Base-by-base conservation (phyloP, 75 land plant species). In the Pinus tabuliformis region DNA sequence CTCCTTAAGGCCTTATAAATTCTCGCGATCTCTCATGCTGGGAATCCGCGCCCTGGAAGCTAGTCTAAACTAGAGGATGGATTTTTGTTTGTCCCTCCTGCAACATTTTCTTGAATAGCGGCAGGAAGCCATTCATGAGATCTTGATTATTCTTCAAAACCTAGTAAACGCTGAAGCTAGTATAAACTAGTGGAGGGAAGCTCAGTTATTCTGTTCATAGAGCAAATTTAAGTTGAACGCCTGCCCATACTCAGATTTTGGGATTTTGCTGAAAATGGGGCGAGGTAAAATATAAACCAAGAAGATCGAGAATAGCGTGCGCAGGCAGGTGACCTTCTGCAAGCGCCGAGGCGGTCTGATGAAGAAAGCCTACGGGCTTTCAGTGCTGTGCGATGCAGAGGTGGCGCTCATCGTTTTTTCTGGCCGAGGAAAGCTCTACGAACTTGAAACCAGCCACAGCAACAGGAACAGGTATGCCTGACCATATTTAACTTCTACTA, bases 321-420 rank as follows among this genome's bases (percentile, higher is more conserved):
- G 45, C 30, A 59, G 81, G 64, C 81, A 79, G 79, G 81, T 79
- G 37, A 79, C 81, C 54, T 79, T 79, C 68, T 79, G 59, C 68
- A 79, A 79, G 30, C 79, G 81, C 12, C 64, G 81, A 18, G 68
- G 68, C 9, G 81, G 81, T 24, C 66, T 79, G 13, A 36, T 79
- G 36, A 79, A 83, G 83, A 83, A 83, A 59, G 85, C 85, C 49
- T n/a, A 71, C 52, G 85, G 79, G 59, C 83, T 83, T 22, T 75
- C 85, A 6, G 72, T 76, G 36, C 78, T 83, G 49, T 83, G 85
- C 74, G 85, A 83, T 59, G 81, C 81, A 18, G 80, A 79, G 24
- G 76, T 79, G 26, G 81, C 79, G 11, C 57, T 76, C 70, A 75
- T 79, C 11, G 61, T 79, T 52, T 79, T 79, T 68, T 79, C 81